Base-by-base conservation (phyloP, 345 rosid genomes). In the Excoecaria agallocha region DNA sequence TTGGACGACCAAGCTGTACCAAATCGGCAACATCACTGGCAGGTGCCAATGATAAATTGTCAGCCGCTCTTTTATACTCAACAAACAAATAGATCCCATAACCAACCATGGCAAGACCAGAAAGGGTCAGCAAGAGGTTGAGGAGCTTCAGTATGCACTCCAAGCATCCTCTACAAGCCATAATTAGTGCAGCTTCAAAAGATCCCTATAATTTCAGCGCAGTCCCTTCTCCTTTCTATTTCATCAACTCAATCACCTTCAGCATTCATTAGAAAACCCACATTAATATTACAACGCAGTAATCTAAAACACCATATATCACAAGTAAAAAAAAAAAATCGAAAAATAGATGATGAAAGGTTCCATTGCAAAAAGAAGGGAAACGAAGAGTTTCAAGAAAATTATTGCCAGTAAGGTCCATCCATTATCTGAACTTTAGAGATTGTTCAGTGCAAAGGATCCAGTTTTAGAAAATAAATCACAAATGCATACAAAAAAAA, bases 21-120 rank as follows among this genome's bases (percentile, higher is more conserved):
- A 83, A 74, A 71, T 68, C 70, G 30, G 73, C 68, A 68, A 82
- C 82, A 22, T 72, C 81, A 65, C 72, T 78, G 9, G 46, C 56
- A 45, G 90, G 79, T 13, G 70, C 70, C 60, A 83, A 69, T 62
- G 75, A 11, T 3, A 72, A 59, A 73, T 64, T 69, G 25, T 76
- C 86, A 9, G 86, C 74, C 0, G 86, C 87, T 45, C 76, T 82
- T 81, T 82, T 79, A 76, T 88, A 95, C 85, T 86, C 85, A 39
- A 95, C 91, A 63, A 93, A 91, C 86, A 95, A 88, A 87, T 95
- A 95, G 77, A 95, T 91, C 69, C 99, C 99, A 80, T 89, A 95
- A 22, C 99, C 97, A 78, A 91, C 84, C 90, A 95, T 95, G 19
- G 94, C 85, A 80, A 93, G 88, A 52, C 99, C 99, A 62, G 38